Evolutionary conservation across 1,284 basidiomycete species (phyloP).

Genomic region (Cryptococcus deneoformans): DNA sequence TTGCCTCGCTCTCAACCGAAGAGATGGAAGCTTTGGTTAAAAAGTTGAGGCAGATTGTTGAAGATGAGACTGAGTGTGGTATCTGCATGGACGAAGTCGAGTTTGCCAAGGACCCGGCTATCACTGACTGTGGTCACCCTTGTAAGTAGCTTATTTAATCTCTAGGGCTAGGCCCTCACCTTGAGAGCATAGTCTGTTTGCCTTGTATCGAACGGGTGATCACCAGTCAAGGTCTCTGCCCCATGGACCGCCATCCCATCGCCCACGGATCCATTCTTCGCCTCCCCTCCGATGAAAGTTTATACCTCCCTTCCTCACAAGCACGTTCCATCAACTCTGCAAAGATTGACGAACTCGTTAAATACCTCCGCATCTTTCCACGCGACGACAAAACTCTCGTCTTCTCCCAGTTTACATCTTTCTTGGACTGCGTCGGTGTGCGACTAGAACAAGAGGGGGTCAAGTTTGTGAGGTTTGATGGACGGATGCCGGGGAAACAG

Average conservation of each 20-base stretch:
- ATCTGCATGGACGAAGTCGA: slow-evolving; percentile 21
- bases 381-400: slow-evolving; percentile 71
- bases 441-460: slow-evolving; percentile 66
- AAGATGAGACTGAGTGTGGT: slow-evolving; percentile 76
- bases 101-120: slow-evolving; percentile 63
- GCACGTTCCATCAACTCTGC: slow-evolving; percentile 58
- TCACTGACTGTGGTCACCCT: slow-evolving; percentile 72
- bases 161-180: neutral
- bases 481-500: slow-evolving; percentile 69
- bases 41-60: slow-evolving; percentile 64
- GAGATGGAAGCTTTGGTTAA: slow-evolving; percentile 57
- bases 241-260: slow-evolving; percentile 76
- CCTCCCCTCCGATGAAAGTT: slow-evolving; percentile 57
- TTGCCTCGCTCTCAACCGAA: slow-evolving; percentile 26
- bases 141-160: slow-evolving; percentile 42
- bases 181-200: slow-evolving; percentile 56
- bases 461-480: slow-evolving; percentile 73
- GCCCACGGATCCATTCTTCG: slow-evolving; percentile 62
- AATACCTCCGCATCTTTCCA: slow-evolving; percentile 67
- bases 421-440: slow-evolving; percentile 73
- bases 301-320: slow-evolving; percentile 17
- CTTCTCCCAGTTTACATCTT: slow-evolving; percentile 81
- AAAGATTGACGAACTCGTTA: slow-evolving; percentile 75
- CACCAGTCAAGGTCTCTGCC: slow-evolving; percentile 66
- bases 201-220: slow-evolving; percentile 59